Conservation (phyloP, 106 monocot species). For the Acanthochlamys bracteata region DNA sequence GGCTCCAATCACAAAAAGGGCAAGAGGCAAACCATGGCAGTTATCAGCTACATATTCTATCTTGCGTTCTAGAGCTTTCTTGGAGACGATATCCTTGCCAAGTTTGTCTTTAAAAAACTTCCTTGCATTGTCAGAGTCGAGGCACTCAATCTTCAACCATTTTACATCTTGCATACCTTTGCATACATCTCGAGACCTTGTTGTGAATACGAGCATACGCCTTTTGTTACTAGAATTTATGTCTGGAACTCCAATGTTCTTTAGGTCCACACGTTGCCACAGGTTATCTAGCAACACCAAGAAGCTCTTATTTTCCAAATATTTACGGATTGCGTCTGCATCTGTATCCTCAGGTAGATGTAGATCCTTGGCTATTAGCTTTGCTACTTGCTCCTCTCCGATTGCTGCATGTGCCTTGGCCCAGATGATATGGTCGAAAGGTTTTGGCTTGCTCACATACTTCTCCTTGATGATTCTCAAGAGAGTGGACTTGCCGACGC, state of each 20-base stretch:
- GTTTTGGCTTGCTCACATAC: neutral
- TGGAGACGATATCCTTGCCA: neutral
- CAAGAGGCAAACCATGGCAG: slow-evolving; percentile 10
- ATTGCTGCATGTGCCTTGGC: neutral
- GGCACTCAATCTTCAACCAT: slow-evolving; percentile 1
- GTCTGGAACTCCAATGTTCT: neutral
- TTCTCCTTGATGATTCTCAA: neutral
- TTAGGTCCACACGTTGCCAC: neutral
- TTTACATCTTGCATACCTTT: neutral
- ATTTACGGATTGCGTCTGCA: neutral
- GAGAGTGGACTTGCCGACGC: neutral
- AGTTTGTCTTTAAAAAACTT: slow-evolving; percentile 4
- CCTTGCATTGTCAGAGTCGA: neutral
- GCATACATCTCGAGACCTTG: neutral
- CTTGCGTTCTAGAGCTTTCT: neutral
- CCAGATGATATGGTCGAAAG: neutral
- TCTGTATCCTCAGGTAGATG: neutral
- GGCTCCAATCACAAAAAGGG: neutral
- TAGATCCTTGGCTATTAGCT: neutral
- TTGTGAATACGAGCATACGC: slow-evolving; percentile 7
- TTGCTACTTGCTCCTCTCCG: neutral
- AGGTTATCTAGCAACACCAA: neutral
- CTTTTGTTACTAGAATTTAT: neutral
- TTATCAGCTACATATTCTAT: neutral
- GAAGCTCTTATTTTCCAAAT: neutral